Base-by-base conservation (phyloP, 768 basidiomycete genomes). In the Krasilnikovozyma curviuscula region DNA sequence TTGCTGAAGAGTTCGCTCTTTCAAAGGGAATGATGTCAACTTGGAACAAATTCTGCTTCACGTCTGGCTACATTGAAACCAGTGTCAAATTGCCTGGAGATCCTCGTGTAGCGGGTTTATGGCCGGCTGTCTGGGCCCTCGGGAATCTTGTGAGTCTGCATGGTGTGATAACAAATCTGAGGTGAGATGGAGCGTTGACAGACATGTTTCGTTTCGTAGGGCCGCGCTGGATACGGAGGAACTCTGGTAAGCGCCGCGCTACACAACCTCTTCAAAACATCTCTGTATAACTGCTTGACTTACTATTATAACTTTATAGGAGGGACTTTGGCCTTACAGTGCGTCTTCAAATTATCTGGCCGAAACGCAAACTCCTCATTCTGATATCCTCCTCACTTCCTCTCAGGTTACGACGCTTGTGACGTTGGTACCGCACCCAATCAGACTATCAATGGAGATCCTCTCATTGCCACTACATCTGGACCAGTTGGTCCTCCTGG, bases 71-170 rank as follows among this genome's bases (percentile, higher is more conserved):
- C 4, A 18, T 52, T 23, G 50, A 52, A 23, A 46, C 50, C 19
- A 33, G 13, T 8, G 31, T 52, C 32, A 30, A 42, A 7, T 41
- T 52, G 1, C 50, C 50, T 33, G 50, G 38, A 3, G 18, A 30
- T 14, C 40, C 50, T 0, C 12, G 8, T 2, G 46, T 47, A 10
- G 24, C 40, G n/a, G 50, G 50, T 29, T 41, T 52, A 2, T 52
- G 50, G 50, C 50, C 50, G 8, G 49, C 44, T 4, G 74, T 73
- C 2, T 86, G 84, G 50, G 35, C 57, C 18, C 53, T 81, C 77
- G 84, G 84, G 2, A 91, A 88, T 60, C 70, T 85, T 70, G 86
- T 45, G 21, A 33, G 33, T 45, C n/a, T 12, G 6, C 9, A 30
- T 1, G 86, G n/a, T n/a, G n/a, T n/a, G n/a, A n/a, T n/a, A n/a